Evolutionary conservation across 83 land plant species (phyloP).

Genomic region (Picea abies): DNA sequence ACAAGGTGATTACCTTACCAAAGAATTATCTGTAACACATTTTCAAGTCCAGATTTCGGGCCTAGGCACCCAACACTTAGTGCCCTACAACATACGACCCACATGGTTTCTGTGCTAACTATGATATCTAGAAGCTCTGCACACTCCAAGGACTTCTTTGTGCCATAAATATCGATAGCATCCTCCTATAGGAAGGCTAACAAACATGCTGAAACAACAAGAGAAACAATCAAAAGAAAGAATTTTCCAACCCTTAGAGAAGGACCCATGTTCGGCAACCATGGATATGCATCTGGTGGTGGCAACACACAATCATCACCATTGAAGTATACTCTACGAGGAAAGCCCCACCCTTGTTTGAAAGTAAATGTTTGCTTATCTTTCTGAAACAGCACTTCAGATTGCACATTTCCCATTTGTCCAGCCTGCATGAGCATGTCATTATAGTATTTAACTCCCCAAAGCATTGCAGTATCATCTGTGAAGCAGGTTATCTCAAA

Average conservation of each 20-base stretch:
- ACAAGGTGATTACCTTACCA: no score
- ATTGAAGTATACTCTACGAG: conserved; percentile 72
- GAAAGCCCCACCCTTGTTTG: conserved; percentile 80
- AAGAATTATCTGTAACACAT: no score
- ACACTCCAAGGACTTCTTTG: no score
- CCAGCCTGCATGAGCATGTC: conserved; percentile 75
- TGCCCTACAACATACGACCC: no score
- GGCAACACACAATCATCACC: conserved; percentile 85
- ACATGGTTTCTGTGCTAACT: no score
- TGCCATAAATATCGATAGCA: no score
- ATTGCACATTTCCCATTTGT: conserved; percentile 61
- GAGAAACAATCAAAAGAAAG: no score
- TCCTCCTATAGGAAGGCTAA: no score
- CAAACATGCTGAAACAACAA: no score
- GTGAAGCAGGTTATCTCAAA: not conserved
- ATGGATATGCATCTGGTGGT: conserved; percentile 68
- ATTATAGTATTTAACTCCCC: conserved; percentile 73
- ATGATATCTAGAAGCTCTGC: no score
- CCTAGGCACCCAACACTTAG: no score
- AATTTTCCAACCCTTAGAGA: not conserved
- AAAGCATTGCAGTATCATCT: conserved; percentile 83
- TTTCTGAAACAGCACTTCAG: conserved; percentile 67
- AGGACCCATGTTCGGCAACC: conserved; percentile 38
- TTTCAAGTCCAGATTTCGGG: no score
- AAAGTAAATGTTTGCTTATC: conserved; percentile 43